A percentile compares a stretch with the other conserved stretches of the same genome.
Conservation (phyloP, 1,284 basidiomycete species). For the Lignosus rhinocerotis region DNA sequence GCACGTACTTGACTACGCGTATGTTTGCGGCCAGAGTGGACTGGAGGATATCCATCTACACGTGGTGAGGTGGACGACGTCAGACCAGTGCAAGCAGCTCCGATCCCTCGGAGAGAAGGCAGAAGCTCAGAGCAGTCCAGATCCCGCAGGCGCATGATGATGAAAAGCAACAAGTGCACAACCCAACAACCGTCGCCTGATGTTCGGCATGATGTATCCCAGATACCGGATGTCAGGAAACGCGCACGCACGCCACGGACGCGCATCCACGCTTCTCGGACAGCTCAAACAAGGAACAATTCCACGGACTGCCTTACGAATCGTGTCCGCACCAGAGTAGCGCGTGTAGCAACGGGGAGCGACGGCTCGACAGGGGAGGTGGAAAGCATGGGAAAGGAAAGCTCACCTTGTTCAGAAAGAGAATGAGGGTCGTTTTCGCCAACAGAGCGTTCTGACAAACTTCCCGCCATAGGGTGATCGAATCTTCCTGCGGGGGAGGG, state of each 20-base stretch:
- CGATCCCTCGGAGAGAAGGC: not conserved
- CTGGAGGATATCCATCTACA: constrained; percentile 58
- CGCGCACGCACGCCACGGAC: too few species aligned
- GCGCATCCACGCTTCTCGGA: too few species aligned
- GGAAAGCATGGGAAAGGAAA: not conserved
- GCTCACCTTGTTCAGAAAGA: constrained; percentile 67
- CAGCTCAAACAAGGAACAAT: too few species aligned
- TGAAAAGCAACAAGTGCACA: too few species aligned
- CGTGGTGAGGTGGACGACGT: not conserved
- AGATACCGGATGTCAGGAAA: too few species aligned
- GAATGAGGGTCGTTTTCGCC: constrained; percentile 54
- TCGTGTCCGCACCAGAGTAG: too few species aligned
- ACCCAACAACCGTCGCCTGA: too few species aligned
- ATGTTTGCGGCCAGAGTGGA: constrained; percentile 63
- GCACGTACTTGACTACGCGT: constrained; percentile 57
- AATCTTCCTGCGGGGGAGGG: constrained; percentile 45
- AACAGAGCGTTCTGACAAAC: constrained; percentile 58
- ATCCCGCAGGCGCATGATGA: too few species aligned
- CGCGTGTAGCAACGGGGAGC: not conserved
- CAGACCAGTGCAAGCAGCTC: not conserved
- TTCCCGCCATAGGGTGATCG: constrained; percentile 57
- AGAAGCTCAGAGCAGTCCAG: not conserved
- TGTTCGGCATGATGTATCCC: too few species aligned
- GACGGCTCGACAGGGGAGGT: not conserved
- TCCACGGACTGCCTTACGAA: too few species aligned